phyloP scores from a whole-genome alignment of 2,329 filamentous ascomycete genomes.

The Sclerotinia subarctica region DNA sequence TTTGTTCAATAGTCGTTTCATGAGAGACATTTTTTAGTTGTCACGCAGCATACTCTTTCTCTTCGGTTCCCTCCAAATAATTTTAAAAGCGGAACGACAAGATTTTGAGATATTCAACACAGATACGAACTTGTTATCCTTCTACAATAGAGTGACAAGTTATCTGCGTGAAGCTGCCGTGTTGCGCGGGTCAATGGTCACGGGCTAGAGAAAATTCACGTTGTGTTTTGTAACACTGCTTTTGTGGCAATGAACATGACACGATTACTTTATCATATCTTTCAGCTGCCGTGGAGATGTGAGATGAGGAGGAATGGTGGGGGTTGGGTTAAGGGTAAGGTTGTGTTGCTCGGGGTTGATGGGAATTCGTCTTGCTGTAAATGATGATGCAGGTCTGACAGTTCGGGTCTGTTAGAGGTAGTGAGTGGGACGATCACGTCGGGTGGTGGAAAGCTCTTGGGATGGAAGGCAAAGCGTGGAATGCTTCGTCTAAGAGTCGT shows the following conservation, averaged over 20 bases:
- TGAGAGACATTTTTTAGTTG: neutral
- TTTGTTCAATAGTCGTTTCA: neutral
- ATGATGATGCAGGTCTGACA: neutral
- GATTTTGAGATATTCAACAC: constrained; percentile 7
- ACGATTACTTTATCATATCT: neutral
- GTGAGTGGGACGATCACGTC: neutral
- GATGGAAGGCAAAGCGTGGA: neutral
- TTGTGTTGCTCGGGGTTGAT: neutral
- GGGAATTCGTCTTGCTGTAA: neutral
- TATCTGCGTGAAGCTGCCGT: neutral
- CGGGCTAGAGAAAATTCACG: neutral
- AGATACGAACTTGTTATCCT: neutral
- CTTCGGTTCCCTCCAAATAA: no score
- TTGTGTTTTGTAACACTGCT: neutral
- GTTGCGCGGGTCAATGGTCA: neutral
- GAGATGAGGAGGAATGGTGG: neutral
- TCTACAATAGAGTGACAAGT: neutral
- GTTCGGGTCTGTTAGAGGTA: neutral
- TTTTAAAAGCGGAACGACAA: constrained; percentile 7
- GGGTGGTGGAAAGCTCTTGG: neutral
- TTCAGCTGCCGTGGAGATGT: neutral
- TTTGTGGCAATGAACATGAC: neutral
- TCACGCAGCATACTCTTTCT: neutral
- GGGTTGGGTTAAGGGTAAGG: neutral
- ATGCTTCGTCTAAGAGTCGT: no score